These are phyloP conservation scores for Solidago caesia DNA, from an alignment of 129 eudicot species.

Conservation along the genomic window DNA sequence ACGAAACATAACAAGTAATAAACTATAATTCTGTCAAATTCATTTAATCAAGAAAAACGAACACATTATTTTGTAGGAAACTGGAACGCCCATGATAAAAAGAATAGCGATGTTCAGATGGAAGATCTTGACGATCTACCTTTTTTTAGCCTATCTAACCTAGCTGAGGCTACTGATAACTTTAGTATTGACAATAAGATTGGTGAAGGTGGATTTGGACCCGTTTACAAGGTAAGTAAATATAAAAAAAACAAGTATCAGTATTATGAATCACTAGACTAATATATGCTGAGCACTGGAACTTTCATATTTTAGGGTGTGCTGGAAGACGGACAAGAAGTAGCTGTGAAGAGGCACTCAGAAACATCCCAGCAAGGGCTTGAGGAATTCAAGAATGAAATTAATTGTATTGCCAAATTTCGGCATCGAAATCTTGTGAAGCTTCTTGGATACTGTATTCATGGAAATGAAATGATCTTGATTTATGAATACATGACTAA, in stretches of 20 bases:
- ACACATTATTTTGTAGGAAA: slow-evolving; percentile 9
- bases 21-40: slow-evolving; percentile 1
- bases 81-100: background rate
- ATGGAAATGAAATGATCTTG: too few species aligned
- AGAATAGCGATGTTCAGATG: background rate
- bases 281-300: too few species aligned
- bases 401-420: slow-evolving; percentile 33
- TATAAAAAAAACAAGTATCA: too few species aligned
- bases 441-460: slow-evolving; percentile 44
- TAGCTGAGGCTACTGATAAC: background rate
- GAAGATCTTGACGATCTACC: slow-evolving; percentile 8
- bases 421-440: slow-evolving; percentile 51
- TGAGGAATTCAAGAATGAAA: too few species aligned
- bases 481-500: too few species aligned
- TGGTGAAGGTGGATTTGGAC: too few species aligned
- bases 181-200: too few species aligned
- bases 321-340: too few species aligned
- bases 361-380: too few species aligned
- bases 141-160: background rate
- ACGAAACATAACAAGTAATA: background rate
- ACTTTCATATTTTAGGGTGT: too few species aligned
- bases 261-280: too few species aligned
- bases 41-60: background rate
- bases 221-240: background rate
- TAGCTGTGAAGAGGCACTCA: too few species aligned